Percentiles rank a stretch among this genome's conserved stretches.
Evolutionary conservation across 163 green algal genomes (phyloP).

Genomic region (Volvox carteri): DNA sequence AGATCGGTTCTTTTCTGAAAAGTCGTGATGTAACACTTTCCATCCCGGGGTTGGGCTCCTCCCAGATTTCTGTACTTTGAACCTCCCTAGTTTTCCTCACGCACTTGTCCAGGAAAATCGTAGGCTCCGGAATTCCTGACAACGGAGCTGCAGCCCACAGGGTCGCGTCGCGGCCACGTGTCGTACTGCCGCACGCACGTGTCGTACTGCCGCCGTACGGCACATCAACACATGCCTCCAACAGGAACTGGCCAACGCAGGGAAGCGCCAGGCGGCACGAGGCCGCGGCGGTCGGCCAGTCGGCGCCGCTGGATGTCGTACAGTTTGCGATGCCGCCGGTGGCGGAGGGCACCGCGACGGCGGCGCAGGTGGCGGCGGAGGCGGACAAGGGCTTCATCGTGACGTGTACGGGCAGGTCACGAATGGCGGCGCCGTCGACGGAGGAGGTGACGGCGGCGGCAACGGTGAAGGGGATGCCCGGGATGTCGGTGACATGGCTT

Average conservation of each 20-base stretch:
- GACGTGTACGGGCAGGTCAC: slow-evolving; percentile 13
- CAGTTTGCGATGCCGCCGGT: background rate
- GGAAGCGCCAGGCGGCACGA: slow-evolving; percentile 65
- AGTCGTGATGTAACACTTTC: too few species aligned
- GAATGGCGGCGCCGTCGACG: background rate
- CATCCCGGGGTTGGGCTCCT: too few species aligned
- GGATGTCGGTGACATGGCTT: slow-evolving; percentile 52
- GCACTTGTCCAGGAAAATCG: background rate
- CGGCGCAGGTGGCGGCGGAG: background rate
- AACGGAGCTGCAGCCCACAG: slow-evolving; percentile 48
- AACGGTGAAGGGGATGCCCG: slow-evolving; percentile 21
- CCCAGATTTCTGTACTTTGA: too few species aligned
- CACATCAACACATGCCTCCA: slow-evolving; percentile 51
- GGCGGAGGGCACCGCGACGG: background rate
- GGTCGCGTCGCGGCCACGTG: slow-evolving; percentile 51
- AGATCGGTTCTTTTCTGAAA: too few species aligned
- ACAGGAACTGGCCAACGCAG: slow-evolving; percentile 57
- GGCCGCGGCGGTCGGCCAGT: background rate
- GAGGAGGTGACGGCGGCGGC: slow-evolving; percentile 17
- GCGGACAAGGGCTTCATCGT: background rate
- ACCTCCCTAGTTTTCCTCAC: too few species aligned
- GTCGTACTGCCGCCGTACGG: background rate
- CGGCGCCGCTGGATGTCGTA: background rate
- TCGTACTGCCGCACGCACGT: background rate
- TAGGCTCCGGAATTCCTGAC: background rate